phyloP scores from a whole-genome alignment of 148 eudicot genomes.

The Cornus kousa region DNA sequence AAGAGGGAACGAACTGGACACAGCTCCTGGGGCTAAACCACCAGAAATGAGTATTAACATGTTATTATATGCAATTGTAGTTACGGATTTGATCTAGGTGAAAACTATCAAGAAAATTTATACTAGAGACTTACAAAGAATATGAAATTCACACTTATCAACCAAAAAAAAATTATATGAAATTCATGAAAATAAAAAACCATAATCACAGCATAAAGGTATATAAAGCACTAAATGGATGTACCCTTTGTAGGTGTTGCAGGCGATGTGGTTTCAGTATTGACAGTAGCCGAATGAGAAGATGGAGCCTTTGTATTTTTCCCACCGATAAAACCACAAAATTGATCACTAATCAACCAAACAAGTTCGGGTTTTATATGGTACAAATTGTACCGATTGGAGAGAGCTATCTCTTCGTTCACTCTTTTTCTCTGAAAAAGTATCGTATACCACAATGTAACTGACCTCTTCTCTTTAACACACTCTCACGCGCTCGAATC shows the following conservation, averaged over 20 bases:
- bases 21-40: constrained; percentile 42
- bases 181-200: neutral
- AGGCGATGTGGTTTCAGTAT: constrained; percentile 35
- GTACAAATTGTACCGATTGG: constrained; percentile 16
- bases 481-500: neutral
- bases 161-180: neutral
- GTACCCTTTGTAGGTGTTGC: constrained; percentile 59
- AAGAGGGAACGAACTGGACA: constrained; percentile 50
- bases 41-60: constrained; percentile 1
- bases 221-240: neutral
- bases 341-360: constrained; percentile 6
- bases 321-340: constrained; percentile 20
- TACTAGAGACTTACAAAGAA: too few relatives aligned
- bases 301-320: constrained; percentile 48
- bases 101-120: neutral
- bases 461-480: neutral
- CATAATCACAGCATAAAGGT: neutral
- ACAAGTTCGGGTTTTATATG: constrained; percentile 13
- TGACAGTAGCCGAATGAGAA: constrained; percentile 37
- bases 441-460: neutral
- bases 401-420: constrained; percentile 14
- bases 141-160: too few relatives aligned
- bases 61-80: neutral
- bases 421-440: neutral
- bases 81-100: too few relatives aligned